Percentiles rank a stretch among this genome's conserved stretches.
Conservation (phyloP, 176 grass and related monocot genomes). For the Thalia dealbata region DNA sequence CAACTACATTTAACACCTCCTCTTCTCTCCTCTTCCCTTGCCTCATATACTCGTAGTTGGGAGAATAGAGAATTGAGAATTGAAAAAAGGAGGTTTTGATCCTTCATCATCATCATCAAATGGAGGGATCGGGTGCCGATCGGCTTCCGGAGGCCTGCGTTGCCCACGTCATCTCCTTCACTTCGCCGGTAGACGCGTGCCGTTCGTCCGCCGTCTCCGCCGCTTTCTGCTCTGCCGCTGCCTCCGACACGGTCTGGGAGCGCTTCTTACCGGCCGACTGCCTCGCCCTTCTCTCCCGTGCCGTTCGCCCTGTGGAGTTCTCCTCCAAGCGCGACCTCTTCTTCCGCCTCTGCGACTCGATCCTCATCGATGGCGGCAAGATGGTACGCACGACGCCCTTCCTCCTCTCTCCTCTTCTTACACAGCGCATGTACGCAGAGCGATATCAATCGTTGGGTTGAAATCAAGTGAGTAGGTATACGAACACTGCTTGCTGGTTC, state of each 20-base stretch:
- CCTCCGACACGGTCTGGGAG: conserved; percentile 15
- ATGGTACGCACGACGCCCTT: conserved; percentile 5
- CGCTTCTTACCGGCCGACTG: conserved; percentile 17
- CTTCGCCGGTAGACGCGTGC: conserved; percentile 5
- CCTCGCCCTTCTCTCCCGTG: neutral
- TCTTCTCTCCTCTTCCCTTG: too few species aligned
- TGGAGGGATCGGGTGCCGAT: neutral
- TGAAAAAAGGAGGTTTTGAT: too few species aligned
- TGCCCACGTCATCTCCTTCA: conserved; percentile 1
- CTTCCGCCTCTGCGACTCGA: conserved; percentile 15
- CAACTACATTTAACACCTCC: too few species aligned
- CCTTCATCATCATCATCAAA: too few species aligned
- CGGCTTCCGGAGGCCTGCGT: conserved; percentile 9
- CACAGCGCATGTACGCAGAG: too few species aligned
- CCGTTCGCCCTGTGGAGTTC: neutral
- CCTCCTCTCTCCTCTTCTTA: too few species aligned
- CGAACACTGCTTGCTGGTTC: too few species aligned
- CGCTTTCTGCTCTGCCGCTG: conserved; percentile 3
- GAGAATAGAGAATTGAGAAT: too few species aligned
- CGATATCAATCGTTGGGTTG: too few species aligned
- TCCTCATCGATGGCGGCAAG: conserved; percentile 21
- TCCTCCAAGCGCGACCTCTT: conserved; percentile 18
- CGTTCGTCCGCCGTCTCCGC: conserved; percentile 16
- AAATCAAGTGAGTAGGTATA: too few species aligned
- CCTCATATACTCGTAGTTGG: too few species aligned